phyloP scores from a whole-genome alignment of 108 stramenopile species.

The Fistulifera solaris region DNA sequence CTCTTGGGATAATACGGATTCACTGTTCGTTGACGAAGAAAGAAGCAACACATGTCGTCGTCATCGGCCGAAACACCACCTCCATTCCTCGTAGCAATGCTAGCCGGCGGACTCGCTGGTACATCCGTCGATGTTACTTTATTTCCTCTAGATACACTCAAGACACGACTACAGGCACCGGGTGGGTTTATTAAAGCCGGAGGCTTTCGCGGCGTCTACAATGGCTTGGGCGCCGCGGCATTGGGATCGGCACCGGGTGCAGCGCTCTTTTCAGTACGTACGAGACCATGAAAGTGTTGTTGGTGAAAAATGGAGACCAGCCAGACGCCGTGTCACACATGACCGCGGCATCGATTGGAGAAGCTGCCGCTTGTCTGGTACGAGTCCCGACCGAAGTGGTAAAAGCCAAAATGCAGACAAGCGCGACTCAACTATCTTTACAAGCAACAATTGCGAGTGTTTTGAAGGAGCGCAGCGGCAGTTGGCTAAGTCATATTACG shows the following conservation, averaged over 20 bases:
- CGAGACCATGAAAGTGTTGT: constrained; percentile 37
- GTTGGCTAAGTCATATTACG: constrained; percentile 27
- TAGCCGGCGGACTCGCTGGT: constrained; percentile 85
- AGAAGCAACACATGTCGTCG: no score
- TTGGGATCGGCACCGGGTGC: constrained; percentile 87
- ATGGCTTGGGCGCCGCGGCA: constrained; percentile 80
- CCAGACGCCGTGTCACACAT: constrained; percentile 69
- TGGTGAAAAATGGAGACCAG: not conserved
- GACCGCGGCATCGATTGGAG: constrained; percentile 84
- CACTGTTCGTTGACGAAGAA: no score
- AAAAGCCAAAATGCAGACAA: constrained; percentile 95
- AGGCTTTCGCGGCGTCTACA: constrained; percentile 83
- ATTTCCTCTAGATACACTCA: constrained; percentile 93
- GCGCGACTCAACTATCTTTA: constrained; percentile 29
- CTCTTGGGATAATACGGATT: no score
- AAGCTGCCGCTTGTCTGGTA: constrained; percentile 90
- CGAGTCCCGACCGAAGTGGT: constrained; percentile 97
- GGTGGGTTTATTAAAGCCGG: constrained; percentile 80
- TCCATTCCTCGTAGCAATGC: constrained; percentile 48
- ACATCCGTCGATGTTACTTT: constrained; percentile 85
- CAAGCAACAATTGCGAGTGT: constrained; percentile 42
- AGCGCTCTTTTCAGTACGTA: constrained; percentile 94
- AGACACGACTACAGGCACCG: constrained; percentile 87
- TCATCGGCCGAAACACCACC: no score
- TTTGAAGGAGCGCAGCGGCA: constrained; percentile 41